phyloP scores from a whole-genome alignment of 306 rosid species.

The Cucumis hystrix region DNA sequence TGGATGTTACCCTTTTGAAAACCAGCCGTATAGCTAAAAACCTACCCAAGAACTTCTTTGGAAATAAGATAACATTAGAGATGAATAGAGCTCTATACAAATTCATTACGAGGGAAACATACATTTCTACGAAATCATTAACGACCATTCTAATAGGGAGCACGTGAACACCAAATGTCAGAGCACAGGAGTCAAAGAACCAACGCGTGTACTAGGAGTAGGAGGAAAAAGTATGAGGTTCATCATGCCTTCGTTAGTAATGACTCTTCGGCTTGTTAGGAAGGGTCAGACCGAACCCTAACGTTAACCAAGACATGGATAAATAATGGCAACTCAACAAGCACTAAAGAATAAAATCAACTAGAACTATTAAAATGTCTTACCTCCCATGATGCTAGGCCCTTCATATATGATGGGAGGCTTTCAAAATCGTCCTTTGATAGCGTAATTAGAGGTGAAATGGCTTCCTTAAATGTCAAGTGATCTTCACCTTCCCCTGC shows the following conservation, averaged over 20 bases:
- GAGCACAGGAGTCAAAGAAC: background rate
- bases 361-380: background rate
- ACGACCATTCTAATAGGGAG: background rate
- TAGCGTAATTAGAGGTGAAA: constrained; percentile 26
- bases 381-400: constrained; percentile 89
- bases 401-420: constrained; percentile 72
- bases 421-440: constrained; percentile 50
- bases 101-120: background rate
- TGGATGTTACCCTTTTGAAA: background rate
- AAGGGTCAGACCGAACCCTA: background rate
- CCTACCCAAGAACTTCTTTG: background rate
- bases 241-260: background rate
- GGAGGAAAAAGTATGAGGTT: background rate
- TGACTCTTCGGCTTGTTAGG: background rate
- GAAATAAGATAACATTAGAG: background rate
- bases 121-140: background rate
- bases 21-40: background rate
- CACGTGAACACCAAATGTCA: background rate
- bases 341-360: background rate
- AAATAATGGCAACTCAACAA: background rate
- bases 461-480: constrained; percentile 19
- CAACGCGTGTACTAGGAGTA: background rate
- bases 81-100: background rate
- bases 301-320: background rate
- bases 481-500: constrained; percentile 25